Percentiles rank a stretch among this genome's conserved stretches.
Conservation (phyloP, 106 monocot species). For the Dendrobium nobile region DNA sequence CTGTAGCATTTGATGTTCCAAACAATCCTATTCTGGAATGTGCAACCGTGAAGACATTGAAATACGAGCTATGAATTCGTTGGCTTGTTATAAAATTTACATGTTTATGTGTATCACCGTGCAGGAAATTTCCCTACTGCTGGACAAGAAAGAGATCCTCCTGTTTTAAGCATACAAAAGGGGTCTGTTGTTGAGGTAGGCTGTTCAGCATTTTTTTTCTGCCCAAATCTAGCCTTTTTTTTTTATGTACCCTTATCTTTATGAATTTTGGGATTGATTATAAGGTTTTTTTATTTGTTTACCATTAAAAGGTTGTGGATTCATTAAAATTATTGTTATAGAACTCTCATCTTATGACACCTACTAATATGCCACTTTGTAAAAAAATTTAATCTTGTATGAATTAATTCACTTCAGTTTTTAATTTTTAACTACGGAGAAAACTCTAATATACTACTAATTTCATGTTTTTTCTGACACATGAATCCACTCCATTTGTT, state of each 20-base stretch:
- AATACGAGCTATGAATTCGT: neutral
- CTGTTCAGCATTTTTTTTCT: neutral
- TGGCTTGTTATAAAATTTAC: constrained; percentile 6
- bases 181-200: constrained; percentile 73
- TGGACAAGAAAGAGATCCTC: constrained; percentile 18
- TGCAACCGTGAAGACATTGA: neutral
- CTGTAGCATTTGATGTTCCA: neutral
- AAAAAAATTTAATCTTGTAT: no score
- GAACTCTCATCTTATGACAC: neutral
- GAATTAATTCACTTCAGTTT: no score
- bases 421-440: no score
- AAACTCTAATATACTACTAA: neutral
- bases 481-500: no score
- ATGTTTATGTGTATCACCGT: constrained; percentile 10
- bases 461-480: neutral
- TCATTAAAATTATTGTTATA: neutral
- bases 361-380: neutral
- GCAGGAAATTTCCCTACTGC: constrained; percentile 5
- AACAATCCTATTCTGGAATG: neutral
- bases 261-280: neutral
- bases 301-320: neutral
- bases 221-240: neutral
- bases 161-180: constrained; percentile 29
- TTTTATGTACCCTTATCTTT: neutral
- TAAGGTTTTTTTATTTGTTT: neutral